Evolutionary conservation across 768 basidiomycete species (phyloP), one percentile per base, ranked within the genome.

Genomic region (Amanita brunnescens): DNA sequence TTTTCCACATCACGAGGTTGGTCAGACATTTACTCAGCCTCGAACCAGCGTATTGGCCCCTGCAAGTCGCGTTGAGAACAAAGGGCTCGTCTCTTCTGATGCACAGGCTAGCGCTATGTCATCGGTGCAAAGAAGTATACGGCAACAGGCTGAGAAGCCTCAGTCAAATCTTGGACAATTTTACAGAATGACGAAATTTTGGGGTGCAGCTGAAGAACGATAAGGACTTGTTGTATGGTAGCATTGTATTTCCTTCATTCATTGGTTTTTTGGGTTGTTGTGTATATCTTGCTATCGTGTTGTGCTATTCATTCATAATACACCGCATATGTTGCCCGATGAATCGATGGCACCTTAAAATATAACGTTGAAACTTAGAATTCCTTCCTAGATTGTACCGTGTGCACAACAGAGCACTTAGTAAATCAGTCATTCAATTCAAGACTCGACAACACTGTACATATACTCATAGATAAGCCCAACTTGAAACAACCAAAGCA

Each of bases 1-100:
- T 68, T 97, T 97, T 72, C 92, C 92, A 13, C 76, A 83, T 51
- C 86, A 91, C 62, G 83, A 95, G 61, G 78, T 96, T 46, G 91
- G 96, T 62, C 82, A 87, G 59, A 85, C 87, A 1, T 77, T 95
- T 54, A 79, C 87, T 47, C 79, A 87, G 51, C 71, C 77, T 24
- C 68, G 29, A 10, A 1, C 12, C 2, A 42, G 9, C 10, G 32
- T 24, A 16, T 16, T 24, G n/a, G 16, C 18, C 9, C 9, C 34
- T 43, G 41, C 20, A 18, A 42, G 18, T 29, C 4, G 13, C 52
- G 18, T 59, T 48, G 53, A 63, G 24, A 42, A 13, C 34, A 21
- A 18, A 8, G 39, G 7, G 13, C 20, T 14, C 41, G 23, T 24
- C 13, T 21, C 7, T 21, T 9, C 39, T 21, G 41, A 16, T 29